These are phyloP conservation scores for Aspergillus hiratsukae DNA, from an alignment of 2,329 filamentous ascomycete species.

Conservation along the genomic window DNA sequence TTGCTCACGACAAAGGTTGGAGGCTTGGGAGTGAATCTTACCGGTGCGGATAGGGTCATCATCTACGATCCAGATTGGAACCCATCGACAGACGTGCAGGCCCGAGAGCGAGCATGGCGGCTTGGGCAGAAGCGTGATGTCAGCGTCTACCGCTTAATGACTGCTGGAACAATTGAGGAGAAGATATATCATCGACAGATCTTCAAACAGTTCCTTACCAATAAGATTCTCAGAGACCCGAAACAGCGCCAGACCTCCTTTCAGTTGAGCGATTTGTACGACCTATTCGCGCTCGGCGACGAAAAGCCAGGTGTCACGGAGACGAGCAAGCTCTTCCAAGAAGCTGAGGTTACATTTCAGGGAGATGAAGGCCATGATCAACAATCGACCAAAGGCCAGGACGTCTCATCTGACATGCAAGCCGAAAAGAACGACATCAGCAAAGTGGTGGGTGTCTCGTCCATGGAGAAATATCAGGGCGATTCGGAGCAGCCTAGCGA, in stretches of 20 bases:
- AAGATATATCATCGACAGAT: conserved; percentile 99
- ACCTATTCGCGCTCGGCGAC: conserved; percentile 77
- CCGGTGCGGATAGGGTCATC: conserved; percentile 90
- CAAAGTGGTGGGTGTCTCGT: conserved; percentile 58
- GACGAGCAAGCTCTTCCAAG: conserved; percentile 79
- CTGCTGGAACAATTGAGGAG: conserved; percentile 94
- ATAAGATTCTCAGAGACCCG: conserved; percentile 91
- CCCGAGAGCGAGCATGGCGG: conserved; percentile 91
- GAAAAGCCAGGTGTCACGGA: conserved; percentile 68
- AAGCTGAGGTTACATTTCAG: conserved; percentile 70
- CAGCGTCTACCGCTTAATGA: conserved; percentile 96
- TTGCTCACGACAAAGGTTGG: conserved; percentile 93
- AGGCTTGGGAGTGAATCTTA: conserved; percentile 88
- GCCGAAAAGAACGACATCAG: conserved; percentile 45
- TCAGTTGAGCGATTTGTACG: conserved; percentile 82
- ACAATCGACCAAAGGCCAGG: not conserved
- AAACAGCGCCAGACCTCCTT: conserved; percentile 83
- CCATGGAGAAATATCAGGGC: conserved; percentile 60
- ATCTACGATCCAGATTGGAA: conserved; percentile 99
- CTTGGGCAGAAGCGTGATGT: conserved; percentile 93
- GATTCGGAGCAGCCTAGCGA: conserved; percentile 34
- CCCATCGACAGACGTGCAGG: conserved; percentile 91
- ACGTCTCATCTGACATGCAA: conserved; percentile 6
- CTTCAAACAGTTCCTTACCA: conserved; percentile 96
- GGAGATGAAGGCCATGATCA: conserved; percentile 23